phyloP scores from a whole-genome alignment of 495 filamentous ascomycete genomes.

The Aspergillus hancockii region DNA sequence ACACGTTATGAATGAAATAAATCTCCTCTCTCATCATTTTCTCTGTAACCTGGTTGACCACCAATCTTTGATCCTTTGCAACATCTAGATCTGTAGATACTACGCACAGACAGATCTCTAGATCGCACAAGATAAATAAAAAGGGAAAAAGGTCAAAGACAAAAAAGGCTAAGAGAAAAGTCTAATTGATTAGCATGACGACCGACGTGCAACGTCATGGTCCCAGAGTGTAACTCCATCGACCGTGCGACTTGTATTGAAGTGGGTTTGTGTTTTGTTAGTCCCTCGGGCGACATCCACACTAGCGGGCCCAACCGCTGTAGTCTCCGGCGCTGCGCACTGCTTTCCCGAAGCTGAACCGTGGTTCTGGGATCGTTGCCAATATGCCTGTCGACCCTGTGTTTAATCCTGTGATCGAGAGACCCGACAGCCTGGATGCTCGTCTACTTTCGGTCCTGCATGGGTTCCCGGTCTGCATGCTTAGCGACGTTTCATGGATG shows the following conservation, averaged over 20 bases:
- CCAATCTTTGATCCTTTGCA: background rate
- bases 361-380: slow-evolving; percentile 40
- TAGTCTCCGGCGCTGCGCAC: slow-evolving; percentile 22
- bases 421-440: slow-evolving; percentile 36
- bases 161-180: background rate
- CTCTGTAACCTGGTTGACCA: background rate
- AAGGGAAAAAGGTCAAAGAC: background rate
- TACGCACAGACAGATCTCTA: background rate
- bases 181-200: background rate
- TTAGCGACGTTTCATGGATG: slow-evolving; percentile 4
- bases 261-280: background rate
- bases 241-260: background rate
- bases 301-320: slow-evolving; percentile 32
- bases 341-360: slow-evolving; percentile 43
- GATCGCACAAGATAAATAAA: background rate
- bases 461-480: slow-evolving; percentile 23
- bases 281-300: slow-evolving; percentile 8
- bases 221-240: background rate
- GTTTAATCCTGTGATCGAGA: slow-evolving; percentile 17
- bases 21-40: background rate
- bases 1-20: background rate
- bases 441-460: slow-evolving; percentile 25
- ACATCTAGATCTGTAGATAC: background rate
- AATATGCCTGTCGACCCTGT: slow-evolving; percentile 15
- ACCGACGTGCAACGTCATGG: background rate